Conservation (phyloP, 805 yeast species). For the Blastobotrys attinorum region DNA sequence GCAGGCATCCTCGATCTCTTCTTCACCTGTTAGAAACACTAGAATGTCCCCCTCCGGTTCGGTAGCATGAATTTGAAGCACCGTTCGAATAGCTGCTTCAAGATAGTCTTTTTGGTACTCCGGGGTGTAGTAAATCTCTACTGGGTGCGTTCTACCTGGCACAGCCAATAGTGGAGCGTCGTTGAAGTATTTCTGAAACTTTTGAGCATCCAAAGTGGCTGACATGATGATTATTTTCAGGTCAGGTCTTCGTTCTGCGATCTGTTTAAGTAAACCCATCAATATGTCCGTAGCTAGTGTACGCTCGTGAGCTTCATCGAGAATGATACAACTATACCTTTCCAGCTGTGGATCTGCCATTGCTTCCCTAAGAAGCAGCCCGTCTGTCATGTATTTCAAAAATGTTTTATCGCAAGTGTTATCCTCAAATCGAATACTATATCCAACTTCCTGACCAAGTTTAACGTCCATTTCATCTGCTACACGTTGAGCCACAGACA, state of each 20-base stretch:
- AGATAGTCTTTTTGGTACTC: slow-evolving; percentile 92
- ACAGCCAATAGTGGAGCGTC: slow-evolving; percentile 92
- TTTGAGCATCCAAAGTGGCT: slow-evolving; percentile 95
- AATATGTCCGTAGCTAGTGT: slow-evolving; percentile 93
- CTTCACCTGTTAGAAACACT: slow-evolving; percentile 89
- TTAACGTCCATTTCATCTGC: slow-evolving; percentile 95
- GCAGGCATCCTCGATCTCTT: slow-evolving; percentile 95
- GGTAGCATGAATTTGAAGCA: slow-evolving; percentile 92
- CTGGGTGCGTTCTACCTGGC: slow-evolving; percentile 97
- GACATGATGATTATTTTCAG: slow-evolving; percentile 92
- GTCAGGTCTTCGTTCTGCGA: slow-evolving; percentile 72
- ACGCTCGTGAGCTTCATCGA: slow-evolving; percentile 98
- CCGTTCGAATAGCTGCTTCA: slow-evolving; percentile 93
- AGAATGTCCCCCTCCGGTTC: slow-evolving; percentile 90
- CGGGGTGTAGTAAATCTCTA: slow-evolving; percentile 93
- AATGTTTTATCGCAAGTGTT: slow-evolving; percentile 73
- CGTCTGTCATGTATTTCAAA: slow-evolving; percentile 95
- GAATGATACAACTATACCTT: slow-evolving; percentile 79
- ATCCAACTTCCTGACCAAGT: slow-evolving; percentile 92
- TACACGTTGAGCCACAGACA: slow-evolving; percentile 96
- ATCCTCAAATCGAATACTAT: slow-evolving; percentile 89
- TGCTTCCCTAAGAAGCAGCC: slow-evolving; percentile 95
- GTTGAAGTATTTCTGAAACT: slow-evolving; percentile 82
- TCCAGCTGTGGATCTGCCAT: slow-evolving; percentile 87
- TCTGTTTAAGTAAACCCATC: slow-evolving; percentile 88